Conservation (phyloP, 257 asterid genomes). For the Salvia splendens region DNA sequence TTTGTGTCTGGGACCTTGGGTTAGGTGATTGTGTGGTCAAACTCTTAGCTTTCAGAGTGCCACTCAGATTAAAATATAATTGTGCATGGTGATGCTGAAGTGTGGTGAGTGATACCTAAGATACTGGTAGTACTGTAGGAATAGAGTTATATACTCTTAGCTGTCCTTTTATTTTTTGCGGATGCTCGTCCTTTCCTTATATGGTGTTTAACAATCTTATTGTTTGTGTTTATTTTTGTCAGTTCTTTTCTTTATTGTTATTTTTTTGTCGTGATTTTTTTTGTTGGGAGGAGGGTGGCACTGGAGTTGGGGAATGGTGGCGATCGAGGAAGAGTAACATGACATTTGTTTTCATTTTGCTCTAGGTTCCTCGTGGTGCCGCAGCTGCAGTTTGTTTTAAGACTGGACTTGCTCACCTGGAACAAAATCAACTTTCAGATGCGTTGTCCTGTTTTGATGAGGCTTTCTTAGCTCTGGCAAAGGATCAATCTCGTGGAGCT, state of each 20-base stretch:
- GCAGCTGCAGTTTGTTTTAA: conserved; percentile 92
- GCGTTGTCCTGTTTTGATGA: conserved; percentile 98
- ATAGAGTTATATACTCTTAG: background rate
- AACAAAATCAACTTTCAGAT: conserved; percentile 98
- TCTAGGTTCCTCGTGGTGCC: conserved; percentile 98
- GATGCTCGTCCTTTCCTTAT: background rate
- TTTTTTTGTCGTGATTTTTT: background rate
- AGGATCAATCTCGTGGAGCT: conserved; percentile 99
- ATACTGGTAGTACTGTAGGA: background rate
- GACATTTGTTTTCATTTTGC: conserved; percentile 28
- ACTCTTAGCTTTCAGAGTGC: background rate
- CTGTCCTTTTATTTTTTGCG: background rate
- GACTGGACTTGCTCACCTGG: conserved; percentile 96
- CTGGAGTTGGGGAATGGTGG: background rate
- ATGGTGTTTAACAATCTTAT: background rate
- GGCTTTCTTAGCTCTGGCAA: conserved; percentile 95
- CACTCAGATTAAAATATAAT: background rate
- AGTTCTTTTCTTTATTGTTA: background rate
- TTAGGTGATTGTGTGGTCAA: too few relatives aligned
- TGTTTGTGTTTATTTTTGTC: background rate
- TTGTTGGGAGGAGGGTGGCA: background rate
- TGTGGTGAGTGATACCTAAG: background rate
- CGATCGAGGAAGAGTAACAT: background rate
- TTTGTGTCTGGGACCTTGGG: too few relatives aligned
- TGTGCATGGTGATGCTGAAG: background rate